Evolutionary conservation across 2,329 filamentous ascomycete species (phyloP).

Genomic region (Trichoderma sp.): DNA sequence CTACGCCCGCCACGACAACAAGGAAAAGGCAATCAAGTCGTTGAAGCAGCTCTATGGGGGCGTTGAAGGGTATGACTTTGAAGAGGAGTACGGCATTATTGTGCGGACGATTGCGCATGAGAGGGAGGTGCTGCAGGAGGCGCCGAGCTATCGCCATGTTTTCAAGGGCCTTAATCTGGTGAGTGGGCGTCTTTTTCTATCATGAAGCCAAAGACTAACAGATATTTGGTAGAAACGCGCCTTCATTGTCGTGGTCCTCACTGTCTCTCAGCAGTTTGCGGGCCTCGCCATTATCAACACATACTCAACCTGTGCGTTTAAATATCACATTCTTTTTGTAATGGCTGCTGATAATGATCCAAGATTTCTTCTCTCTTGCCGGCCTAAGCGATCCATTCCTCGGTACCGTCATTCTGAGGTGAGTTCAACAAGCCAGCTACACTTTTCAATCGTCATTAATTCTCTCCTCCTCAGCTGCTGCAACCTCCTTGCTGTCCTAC

Average conservation of each 20-base stretch:
- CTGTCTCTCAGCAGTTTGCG: not conserved
- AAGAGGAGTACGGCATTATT: not conserved
- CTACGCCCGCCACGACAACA: not conserved
- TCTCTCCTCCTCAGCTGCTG: not conserved
- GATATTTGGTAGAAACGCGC: not conserved
- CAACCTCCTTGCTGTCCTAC: not conserved
- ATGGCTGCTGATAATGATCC: not conserved
- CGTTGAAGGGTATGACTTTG: not conserved
- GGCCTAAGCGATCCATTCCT: not conserved
- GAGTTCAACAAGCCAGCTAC: not conserved
- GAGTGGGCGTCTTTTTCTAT: not conserved
- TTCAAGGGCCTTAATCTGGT: not conserved
- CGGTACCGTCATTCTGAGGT: not conserved
- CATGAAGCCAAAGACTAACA: not conserved
- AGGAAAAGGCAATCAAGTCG: not conserved
- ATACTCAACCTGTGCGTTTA: not conserved
- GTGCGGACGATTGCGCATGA: not conserved
- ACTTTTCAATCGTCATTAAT: not conserved
- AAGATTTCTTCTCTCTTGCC: not conserved
- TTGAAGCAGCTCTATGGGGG: not conserved
- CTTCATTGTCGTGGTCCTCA: not conserved
- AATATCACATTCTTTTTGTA: not conserved
- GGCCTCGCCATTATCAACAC: not conserved
- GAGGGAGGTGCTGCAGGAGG: not conserved
- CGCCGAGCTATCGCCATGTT: not conserved